Evolutionary conservation across 1,139 yeast genomes (phyloP), one percentile per base, ranked within the genome.

Genomic region (Spathaspora sp.): DNA sequence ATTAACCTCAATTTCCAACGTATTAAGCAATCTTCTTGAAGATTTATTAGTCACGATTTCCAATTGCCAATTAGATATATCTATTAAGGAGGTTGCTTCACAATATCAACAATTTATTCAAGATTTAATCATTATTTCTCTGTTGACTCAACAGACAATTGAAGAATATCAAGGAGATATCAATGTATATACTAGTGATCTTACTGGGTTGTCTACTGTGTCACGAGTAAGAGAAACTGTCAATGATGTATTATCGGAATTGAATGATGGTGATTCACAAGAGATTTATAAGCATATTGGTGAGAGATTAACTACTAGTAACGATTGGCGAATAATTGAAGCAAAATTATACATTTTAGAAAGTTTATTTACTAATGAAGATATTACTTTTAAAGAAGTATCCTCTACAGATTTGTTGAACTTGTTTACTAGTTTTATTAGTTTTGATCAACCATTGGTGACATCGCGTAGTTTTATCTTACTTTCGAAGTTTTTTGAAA

Each of bases 151-250:
- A 5, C 64, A 56, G n/a, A 53, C 56, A 2, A 48, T 62, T 11
- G 73, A 69, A 25, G 67, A 61, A 15, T 74, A 70, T 48, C 64
- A 61, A 9, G 70, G 67, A 1, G 93, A 89, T 58, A 78, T 82
- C 59, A 88, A 89, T 56, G 68, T 64, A 6, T 89, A 80, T 61
- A 86, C 89, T 6, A 79, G 89, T 5, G 86, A 83, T 39, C 89
- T 86, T 47, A 75, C 88, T 1, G 96, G 90, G 1, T 70, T 88
- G 38, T 68, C 79, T 1, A 68, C 76, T 24, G 74, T 67, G 7
- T 64, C 67, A 10, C 62, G 74, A 4, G 74, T 79, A 1, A 71
- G 93, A 49, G 86, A 82, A 46, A 70, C 83, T 0, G 61, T 80
- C 2, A 63, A 67, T 43, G 88, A 82, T 34, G 72, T 74, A 23